Conservation (phyloP, 2,329 filamentous ascomycete species). For the Fusarium nodosum region DNA sequence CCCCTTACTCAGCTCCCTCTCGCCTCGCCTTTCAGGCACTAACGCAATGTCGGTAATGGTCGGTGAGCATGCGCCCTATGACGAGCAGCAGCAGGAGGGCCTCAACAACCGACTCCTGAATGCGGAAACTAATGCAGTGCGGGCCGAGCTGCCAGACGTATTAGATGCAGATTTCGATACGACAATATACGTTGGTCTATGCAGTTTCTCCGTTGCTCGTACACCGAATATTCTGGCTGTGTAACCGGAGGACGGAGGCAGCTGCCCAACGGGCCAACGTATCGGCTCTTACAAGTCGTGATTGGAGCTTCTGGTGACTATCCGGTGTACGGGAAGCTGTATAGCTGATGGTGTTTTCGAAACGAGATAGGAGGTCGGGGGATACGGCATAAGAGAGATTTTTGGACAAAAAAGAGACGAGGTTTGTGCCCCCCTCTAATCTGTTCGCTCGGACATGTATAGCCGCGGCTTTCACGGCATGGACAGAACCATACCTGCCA, state of each 20-base stretch:
- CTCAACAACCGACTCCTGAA: constrained; percentile 22
- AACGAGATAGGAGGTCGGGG: constrained; percentile 2
- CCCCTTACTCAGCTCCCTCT: constrained; percentile 5
- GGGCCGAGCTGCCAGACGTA: constrained; percentile 35
- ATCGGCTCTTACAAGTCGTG: constrained; percentile 14
- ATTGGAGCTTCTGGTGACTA: constrained; percentile 19
- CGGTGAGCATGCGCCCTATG: constrained; percentile 31
- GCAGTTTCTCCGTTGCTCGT: constrained; percentile 5
- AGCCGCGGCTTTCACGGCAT: constrained; percentile 1
- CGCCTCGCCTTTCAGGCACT: constrained; percentile 9
- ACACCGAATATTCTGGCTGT: constrained; percentile 18
- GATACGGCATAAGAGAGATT: not conserved
- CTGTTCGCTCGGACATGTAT: constrained; percentile 10
- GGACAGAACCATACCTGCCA: constrained; percentile 6
- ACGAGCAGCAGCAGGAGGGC: constrained; percentile 19
- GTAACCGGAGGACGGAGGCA: constrained; percentile 18
- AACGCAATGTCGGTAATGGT: constrained; percentile 25
- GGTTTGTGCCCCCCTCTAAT: not conserved
- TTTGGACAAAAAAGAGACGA: constrained; percentile 5
- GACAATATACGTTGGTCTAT: constrained; percentile 7
- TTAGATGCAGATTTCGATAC: constrained; percentile 17
- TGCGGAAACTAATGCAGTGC: constrained; percentile 37
- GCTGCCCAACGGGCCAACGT: constrained; percentile 20
- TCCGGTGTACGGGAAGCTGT: constrained; percentile 6
- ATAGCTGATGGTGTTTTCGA: constrained; percentile 6